Conservation (phyloP, 225 moss, liverwort and hornwort genomes). For the Antitrichia curtipendula region DNA sequence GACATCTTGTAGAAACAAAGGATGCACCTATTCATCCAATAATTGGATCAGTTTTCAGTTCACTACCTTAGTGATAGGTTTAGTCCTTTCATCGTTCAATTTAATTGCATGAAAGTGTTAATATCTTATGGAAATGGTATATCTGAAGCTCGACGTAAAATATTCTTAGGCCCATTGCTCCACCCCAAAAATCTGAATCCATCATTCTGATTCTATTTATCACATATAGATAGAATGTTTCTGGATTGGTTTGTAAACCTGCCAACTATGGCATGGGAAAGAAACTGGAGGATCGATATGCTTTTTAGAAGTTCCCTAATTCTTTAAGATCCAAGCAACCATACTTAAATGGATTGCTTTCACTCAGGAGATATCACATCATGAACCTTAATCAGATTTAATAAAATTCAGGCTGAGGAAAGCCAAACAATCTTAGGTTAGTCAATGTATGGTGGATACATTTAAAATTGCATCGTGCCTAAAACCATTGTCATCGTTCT, state of each 20-base stretch:
- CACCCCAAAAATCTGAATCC: neutral
- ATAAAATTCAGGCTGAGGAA: neutral
- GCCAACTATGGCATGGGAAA: neutral
- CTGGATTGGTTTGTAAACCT: neutral
- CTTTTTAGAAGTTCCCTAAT: neutral
- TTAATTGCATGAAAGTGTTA: neutral
- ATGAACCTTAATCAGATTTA: neutral
- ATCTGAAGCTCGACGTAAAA: rapidly evolving
- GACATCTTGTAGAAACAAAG: neutral
- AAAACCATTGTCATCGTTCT: neutral
- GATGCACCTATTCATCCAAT: neutral
- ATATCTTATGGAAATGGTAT: neutral
- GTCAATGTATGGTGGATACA: neutral
- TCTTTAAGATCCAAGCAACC: neutral
- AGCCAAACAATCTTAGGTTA: neutral
- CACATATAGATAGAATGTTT: neutral
- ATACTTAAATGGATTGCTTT: neutral
- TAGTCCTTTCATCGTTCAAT: neutral
- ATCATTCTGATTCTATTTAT: neutral
- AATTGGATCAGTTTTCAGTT: neutral
- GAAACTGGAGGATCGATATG: neutral
- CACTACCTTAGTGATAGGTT: rapidly evolving
- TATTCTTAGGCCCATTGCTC: too few relatives aligned
- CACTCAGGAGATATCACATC: too few relatives aligned
- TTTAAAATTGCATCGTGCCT: rapidly evolving